Evolutionary conservation across 108 stramenopile species (phyloP), one percentile per base, ranked within the genome.

Genomic region (Skeletonema tropicum): DNA sequence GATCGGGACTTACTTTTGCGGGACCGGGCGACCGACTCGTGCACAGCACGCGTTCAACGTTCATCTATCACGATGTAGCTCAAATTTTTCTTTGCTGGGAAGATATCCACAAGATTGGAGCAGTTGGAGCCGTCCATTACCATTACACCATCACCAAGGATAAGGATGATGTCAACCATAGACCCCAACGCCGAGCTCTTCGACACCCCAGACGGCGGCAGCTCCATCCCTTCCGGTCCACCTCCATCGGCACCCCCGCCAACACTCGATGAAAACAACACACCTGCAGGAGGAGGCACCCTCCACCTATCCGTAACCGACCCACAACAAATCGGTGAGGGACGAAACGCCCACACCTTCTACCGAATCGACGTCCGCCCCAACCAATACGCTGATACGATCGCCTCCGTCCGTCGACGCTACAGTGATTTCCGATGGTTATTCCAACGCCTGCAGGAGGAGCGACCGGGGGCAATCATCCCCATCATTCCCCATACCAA

Each of bases 371-470:
- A 83, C 46, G 85, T 87, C 10, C 69, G 66, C 4, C 82, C 78
- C 29, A 48, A 64, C 7, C 45, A 67, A 29, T 77, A 77, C 60
- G 66, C 70, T 25, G 91, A 87, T 55, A 85, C 86, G 68, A 79
- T 85, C 42, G 71, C 80, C 2, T 71, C 77, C 41, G 82, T 89
- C 19, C 86, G 89, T 48, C 88, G 96, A 36, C 92, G 97, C 1
- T 97, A 96, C 86, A 82, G 78, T 67, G 97, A 98, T 76, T 98
- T 98, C 81, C 90, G 87, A 57, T 98, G 98, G 98, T 87, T 98
- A 30, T 88, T 88, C 60, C 66, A 91, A 30, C 88, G 92, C 11
- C 76, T 98, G 14, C 83, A 80, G 64, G 81, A 85, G 66, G 95
- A 94, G 75, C 75, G 80, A 36, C 94, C 97, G 3, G 98, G 98